Evolutionary conservation across 2,329 filamentous ascomycete species (phyloP).

Genomic region (Arthroderma sp.): DNA sequence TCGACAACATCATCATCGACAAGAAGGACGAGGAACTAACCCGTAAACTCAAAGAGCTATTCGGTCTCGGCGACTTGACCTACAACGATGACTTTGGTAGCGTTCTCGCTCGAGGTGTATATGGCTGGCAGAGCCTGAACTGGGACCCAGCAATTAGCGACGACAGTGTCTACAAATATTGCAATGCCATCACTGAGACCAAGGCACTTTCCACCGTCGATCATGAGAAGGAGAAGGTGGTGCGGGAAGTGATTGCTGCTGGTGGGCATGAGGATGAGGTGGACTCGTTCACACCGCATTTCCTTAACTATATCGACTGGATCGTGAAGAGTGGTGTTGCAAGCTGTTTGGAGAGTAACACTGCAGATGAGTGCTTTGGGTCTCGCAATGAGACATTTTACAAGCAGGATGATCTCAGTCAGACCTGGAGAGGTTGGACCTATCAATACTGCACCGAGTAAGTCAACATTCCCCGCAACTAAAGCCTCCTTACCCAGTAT

Average conservation of each 20-base stretch:
- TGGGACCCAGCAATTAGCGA: conserved; percentile 46
- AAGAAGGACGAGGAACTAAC: conserved; percentile 33
- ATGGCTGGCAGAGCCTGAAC: conserved; percentile 42
- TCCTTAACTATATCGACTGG: conserved; percentile 47
- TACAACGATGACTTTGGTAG: conserved; percentile 42
- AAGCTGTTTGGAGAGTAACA: conserved; percentile 23
- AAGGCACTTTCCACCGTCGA: conserved; percentile 32
- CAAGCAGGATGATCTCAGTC: conserved; percentile 29
- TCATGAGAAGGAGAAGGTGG: conserved; percentile 24
- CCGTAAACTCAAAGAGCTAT: conserved; percentile 39
- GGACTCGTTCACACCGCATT: conserved; percentile 32
- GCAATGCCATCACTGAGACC: conserved; percentile 40
- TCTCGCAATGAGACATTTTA: conserved; percentile 36
- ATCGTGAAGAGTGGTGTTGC: conserved; percentile 33
- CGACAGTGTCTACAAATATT: conserved; percentile 40
- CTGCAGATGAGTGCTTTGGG: conserved; percentile 41
- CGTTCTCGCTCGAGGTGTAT: conserved; percentile 32
- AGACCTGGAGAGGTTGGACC: conserved; percentile 40
- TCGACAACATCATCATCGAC: conserved; percentile 45
- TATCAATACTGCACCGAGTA: conserved; percentile 44
- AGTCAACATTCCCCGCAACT: conserved; percentile 1
- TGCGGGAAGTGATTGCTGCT: conserved; percentile 32
- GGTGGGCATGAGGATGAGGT: conserved; percentile 36
- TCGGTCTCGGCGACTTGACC: conserved; percentile 34
- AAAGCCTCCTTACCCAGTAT: neutral